phyloP scores from a whole-genome alignment of 108 stramenopile species.

The Schizochytrium sp. region DNA sequence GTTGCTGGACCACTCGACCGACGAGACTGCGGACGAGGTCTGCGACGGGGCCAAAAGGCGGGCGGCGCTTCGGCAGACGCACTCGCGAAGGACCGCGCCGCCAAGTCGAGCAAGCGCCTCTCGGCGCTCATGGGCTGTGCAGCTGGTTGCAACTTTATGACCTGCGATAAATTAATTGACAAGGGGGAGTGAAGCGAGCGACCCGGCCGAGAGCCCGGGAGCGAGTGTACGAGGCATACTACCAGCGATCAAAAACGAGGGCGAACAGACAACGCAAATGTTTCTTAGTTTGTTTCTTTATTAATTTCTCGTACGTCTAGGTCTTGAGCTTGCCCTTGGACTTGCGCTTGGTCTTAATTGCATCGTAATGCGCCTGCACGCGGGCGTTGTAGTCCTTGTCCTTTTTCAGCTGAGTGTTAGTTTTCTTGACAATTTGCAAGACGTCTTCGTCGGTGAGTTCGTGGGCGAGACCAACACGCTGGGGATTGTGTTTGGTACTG shows the following conservation, averaged over 20 bases:
- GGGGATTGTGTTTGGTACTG: slow-evolving; percentile 85
- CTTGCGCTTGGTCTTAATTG: slow-evolving; percentile 59
- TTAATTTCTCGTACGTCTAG: background rate
- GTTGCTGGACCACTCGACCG: too few species aligned
- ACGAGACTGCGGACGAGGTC: background rate
- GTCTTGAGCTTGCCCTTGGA: slow-evolving; percentile 11
- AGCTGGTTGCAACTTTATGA: too few species aligned
- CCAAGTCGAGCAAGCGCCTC: background rate
- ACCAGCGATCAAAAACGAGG: background rate
- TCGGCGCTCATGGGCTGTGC: background rate
- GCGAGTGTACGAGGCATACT: too few species aligned
- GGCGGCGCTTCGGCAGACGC: background rate
- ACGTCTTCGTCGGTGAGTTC: slow-evolving; percentile 92
- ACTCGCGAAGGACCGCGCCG: background rate
- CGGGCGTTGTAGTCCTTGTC: slow-evolving; percentile 51
- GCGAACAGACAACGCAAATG: background rate
- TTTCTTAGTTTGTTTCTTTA: background rate
- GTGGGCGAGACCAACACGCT: slow-evolving; percentile 87
- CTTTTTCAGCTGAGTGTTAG: slow-evolving; percentile 82
- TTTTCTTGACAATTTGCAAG: slow-evolving; percentile 90
- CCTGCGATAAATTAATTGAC: too few species aligned
- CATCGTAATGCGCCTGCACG: slow-evolving; percentile 62
- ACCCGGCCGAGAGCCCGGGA: too few species aligned
- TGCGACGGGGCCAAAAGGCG: background rate
- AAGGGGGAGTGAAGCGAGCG: too few species aligned